phyloP scores from a whole-genome alignment of 2,329 filamentous ascomycete genomes.

The Chalara sp. region DNA sequence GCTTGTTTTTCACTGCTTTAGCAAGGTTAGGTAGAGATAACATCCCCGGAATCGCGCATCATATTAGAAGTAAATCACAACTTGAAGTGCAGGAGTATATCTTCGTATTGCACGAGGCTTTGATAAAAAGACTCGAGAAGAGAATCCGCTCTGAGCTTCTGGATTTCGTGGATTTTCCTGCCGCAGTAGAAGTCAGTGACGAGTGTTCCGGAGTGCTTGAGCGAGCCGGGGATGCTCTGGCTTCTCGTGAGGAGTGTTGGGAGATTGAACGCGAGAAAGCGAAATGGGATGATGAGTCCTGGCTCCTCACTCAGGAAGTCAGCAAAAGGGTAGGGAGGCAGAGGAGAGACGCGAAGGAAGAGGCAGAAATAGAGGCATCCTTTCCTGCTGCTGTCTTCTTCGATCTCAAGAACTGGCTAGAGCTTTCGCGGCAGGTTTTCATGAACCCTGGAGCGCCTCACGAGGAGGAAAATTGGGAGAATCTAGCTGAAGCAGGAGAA shows the following conservation, averaged over 20 bases:
- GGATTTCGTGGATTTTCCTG: slow-evolving; percentile 52
- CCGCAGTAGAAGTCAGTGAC: slow-evolving; percentile 64
- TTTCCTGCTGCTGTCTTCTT: slow-evolving; percentile 51
- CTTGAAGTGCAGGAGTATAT: slow-evolving; percentile 70
- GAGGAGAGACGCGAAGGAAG: slow-evolving; percentile 11
- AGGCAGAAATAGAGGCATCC: slow-evolving; percentile 25
- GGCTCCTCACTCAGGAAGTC: slow-evolving; percentile 47
- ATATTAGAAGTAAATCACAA: slow-evolving; percentile 64
- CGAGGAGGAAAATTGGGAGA: slow-evolving; percentile 61
- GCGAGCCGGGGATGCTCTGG: slow-evolving; percentile 58
- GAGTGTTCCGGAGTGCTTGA: slow-evolving; percentile 63
- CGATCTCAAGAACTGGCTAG: slow-evolving; percentile 51
- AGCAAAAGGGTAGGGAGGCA: slow-evolving; percentile 13
- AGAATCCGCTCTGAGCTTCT: slow-evolving; percentile 27
- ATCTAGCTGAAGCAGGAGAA: slow-evolving; percentile 42
- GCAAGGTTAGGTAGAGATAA: slow-evolving; percentile 58
- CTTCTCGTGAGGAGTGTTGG: slow-evolving; percentile 54
- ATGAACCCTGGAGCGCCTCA: slow-evolving; percentile 60
- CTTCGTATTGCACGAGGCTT: slow-evolving; percentile 46
- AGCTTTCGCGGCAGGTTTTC: slow-evolving; percentile 59
- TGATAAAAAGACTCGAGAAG: slow-evolving; percentile 17
- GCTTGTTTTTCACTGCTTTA: slow-evolving; percentile 59
- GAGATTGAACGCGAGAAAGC: slow-evolving; percentile 54
- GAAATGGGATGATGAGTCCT: slow-evolving; percentile 50
- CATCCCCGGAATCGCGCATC: slow-evolving; percentile 51